Evolutionary conservation across 148 eudicot species (phyloP).

Genomic region (Arbutus unedo): DNA sequence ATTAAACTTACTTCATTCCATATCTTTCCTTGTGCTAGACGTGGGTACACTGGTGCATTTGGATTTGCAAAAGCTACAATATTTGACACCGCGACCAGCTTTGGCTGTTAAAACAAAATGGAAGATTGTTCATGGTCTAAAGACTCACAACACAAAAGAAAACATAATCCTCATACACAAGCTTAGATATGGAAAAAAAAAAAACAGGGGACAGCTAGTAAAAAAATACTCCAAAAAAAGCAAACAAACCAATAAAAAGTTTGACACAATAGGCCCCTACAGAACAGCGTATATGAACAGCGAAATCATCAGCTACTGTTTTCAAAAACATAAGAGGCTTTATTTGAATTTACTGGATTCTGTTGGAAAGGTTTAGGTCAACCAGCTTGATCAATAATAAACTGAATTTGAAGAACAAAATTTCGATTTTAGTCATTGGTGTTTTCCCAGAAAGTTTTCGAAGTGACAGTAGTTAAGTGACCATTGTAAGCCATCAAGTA

Average conservation of each 20-base stretch:
- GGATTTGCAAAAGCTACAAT: slow-evolving; percentile 70
- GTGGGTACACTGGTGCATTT: slow-evolving; percentile 83
- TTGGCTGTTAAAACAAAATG: slow-evolving; percentile 46
- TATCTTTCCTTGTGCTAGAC: slow-evolving; percentile 77
- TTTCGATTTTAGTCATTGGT: not conserved
- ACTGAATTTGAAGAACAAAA: not conserved
- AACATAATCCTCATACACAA: not conserved
- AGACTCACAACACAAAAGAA: not conserved
- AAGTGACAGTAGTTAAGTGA: not conserved
- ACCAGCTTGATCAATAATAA: not conserved
- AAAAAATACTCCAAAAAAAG: too few relatives aligned
- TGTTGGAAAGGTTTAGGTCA: not conserved
- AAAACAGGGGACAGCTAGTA: not conserved
- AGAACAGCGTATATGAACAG: too few relatives aligned
- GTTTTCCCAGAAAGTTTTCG: not conserved
- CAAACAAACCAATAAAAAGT: too few relatives aligned
- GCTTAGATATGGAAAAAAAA: not conserved
- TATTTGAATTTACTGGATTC: not conserved
- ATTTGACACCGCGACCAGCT: slow-evolving; percentile 71
- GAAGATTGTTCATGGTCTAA: not conserved
- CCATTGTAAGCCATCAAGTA: not conserved
- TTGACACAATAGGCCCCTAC: too few relatives aligned
- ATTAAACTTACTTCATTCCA: slow-evolving; percentile 75
- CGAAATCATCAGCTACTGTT: too few relatives aligned
- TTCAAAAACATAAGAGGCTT: not conserved